Conservation (phyloP, 1,284 basidiomycete genomes). For the Ceraceosorus guamensis region DNA sequence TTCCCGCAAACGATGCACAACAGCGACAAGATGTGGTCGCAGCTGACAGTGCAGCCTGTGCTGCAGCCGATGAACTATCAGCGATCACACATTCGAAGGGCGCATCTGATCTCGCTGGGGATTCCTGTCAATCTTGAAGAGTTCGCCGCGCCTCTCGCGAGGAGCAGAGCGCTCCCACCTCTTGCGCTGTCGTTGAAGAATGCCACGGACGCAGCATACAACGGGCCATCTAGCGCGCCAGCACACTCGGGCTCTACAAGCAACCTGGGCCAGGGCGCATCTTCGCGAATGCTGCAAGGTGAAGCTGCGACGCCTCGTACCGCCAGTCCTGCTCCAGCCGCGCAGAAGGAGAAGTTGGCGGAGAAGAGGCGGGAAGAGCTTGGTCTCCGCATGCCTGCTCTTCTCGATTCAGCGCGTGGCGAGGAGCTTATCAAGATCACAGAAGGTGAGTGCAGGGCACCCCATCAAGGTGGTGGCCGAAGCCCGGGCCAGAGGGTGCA, state of each 20-base stretch:
- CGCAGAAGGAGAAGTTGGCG: slow-evolving; percentile 21
- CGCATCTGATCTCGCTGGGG: slow-evolving; percentile 41
- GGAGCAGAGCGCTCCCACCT: slow-evolving; percentile 20
- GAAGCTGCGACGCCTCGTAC: slow-evolving; percentile 1
- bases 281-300: not conserved
- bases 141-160: slow-evolving; percentile 1
- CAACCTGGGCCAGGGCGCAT: not conserved
- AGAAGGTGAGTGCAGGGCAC: slow-evolving; percentile 11
- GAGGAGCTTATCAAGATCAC: slow-evolving; percentile 25
- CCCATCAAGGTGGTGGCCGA: not conserved
- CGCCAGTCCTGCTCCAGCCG: not conserved
- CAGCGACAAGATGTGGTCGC: not conserved
- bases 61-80: slow-evolving; percentile 38
- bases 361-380: slow-evolving; percentile 33
- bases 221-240: too few relatives aligned
- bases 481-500: not conserved
- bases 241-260: not conserved
- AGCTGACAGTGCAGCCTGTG: slow-evolving; percentile 10
- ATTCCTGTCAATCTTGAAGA: slow-evolving; percentile 43
- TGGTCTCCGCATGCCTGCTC: slow-evolving; percentile 20
- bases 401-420: slow-evolving; percentile 27
- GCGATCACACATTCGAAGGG: slow-evolving; percentile 35
- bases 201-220: not conserved
- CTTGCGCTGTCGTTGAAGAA: slow-evolving; percentile 31
- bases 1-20: too few relatives aligned